Percentiles rank a stretch among this genome's conserved stretches.
phyloP scores from a whole-genome alignment of 139 green algal species.

The Volvox africanus region DNA sequence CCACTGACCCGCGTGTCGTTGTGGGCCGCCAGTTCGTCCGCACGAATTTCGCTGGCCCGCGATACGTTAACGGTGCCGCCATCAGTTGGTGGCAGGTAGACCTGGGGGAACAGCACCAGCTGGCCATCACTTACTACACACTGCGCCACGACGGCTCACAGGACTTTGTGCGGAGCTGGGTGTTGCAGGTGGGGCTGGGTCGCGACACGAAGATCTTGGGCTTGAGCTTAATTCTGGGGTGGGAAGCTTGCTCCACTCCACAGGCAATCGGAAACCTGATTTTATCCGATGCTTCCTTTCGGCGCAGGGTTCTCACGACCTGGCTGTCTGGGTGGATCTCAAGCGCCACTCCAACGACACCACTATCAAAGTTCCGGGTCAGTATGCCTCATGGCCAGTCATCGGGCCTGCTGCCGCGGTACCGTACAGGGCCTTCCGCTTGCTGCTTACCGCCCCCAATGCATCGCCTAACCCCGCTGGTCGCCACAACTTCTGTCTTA shows the following conservation, averaged over 20 bases:
- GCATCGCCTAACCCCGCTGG: constrained; percentile 43
- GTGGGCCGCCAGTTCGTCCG: constrained; percentile 70
- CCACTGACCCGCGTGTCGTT: constrained; percentile 77
- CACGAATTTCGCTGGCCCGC: constrained; percentile 73
- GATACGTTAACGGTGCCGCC: constrained; percentile 48
- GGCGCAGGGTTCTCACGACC: constrained; percentile 81
- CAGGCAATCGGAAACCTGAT: too few species aligned
- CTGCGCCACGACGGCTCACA: constrained; percentile 83
- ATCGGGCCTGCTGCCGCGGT: constrained; percentile 65
- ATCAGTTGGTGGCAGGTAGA: constrained; percentile 80
- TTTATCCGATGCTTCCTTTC: background rate
- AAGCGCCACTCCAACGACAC: constrained; percentile 74
- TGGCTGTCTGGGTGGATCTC: constrained; percentile 76
- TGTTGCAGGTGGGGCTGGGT: constrained; percentile 75
- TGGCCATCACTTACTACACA: constrained; percentile 89
- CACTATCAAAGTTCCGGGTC: constrained; percentile 74
- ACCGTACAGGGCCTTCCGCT: constrained; percentile 82
- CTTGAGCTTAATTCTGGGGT: too few species aligned
- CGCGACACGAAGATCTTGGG: too few species aligned
- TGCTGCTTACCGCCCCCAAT: constrained; percentile 72
- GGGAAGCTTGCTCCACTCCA: too few species aligned
- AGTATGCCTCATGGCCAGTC: constrained; percentile 89
- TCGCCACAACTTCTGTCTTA: constrained; percentile 74
- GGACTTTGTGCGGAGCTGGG: constrained; percentile 84
- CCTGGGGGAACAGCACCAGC: constrained; percentile 72